Evolutionary conservation across 345 rosid species (phyloP).

Genomic region (Durio zibethinus): DNA sequence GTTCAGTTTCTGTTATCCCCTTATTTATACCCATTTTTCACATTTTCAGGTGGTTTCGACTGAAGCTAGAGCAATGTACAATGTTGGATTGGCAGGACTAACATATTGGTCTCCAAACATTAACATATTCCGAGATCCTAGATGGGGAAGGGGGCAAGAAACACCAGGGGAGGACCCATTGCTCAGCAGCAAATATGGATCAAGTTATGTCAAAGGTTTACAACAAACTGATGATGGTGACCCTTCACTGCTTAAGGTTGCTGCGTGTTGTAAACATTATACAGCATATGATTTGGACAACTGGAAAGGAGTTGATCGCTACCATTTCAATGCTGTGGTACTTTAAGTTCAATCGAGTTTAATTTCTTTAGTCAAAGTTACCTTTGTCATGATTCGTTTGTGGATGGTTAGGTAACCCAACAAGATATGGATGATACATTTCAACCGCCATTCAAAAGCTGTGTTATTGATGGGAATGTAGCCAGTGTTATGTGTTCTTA

Average conservation of each 20-base stretch:
- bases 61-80: conserved; percentile 97
- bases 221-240: conserved; percentile 56
- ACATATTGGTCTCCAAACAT: conserved; percentile 92
- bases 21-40: not conserved
- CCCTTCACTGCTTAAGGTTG: conserved; percentile 67
- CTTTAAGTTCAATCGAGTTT: not conserved
- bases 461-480: conserved; percentile 87
- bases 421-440: conserved; percentile 92
- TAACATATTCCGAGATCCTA: conserved; percentile 84
- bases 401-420: conserved; percentile 58
- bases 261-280: conserved; percentile 95
- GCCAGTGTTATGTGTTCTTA: conserved; percentile 98
- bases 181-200: conserved; percentile 69
- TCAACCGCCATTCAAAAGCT: conserved; percentile 93
- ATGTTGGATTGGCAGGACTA: conserved; percentile 82
- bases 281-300: conserved; percentile 89
- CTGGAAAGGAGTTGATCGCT: conserved; percentile 85
- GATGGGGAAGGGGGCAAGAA: conserved; percentile 97
- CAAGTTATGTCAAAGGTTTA: conserved; percentile 65
- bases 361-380: not conserved
- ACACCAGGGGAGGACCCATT: conserved; percentile 96
- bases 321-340: conserved; percentile 78
- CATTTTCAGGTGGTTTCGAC: conserved; percentile 71
- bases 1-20: not conserved
- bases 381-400: not conserved